Conservation (phyloP, 352 stramenopile genomes). For the Phytopythium oedochilum region DNA sequence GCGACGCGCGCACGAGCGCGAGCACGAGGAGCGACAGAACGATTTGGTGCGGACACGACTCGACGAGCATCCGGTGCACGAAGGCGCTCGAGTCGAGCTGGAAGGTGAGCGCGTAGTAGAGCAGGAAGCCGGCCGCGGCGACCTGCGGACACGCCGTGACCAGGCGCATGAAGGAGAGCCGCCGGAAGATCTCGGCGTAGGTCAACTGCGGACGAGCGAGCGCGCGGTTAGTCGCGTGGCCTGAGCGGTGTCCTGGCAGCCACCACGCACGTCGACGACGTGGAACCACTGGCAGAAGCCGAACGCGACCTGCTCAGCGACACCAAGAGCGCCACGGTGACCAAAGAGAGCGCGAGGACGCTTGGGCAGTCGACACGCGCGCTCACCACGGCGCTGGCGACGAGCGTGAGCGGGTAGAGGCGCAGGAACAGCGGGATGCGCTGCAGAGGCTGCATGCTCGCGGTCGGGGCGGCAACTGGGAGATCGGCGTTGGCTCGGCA, state of each 20-base stretch:
- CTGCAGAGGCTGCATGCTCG: background rate
- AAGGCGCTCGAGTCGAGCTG: constrained; percentile 28
- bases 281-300: constrained; percentile 54
- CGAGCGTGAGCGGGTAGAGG: constrained; percentile 32
- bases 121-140: constrained; percentile 30
- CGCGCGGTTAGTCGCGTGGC: background rate
- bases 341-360: background rate
- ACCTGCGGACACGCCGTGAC: constrained; percentile 47
- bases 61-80: constrained; percentile 39
- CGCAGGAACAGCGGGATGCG: constrained; percentile 9
- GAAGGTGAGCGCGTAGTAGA: constrained; percentile 68
- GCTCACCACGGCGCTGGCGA: constrained; percentile 18
- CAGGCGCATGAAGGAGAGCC: constrained; percentile 54
- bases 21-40: constrained; percentile 30
- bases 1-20: constrained; percentile 38
- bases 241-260: background rate
- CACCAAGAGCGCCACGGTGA: background rate
- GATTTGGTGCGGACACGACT: constrained; percentile 54
- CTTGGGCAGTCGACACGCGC: too few species aligned
- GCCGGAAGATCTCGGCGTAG: constrained; percentile 27
- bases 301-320: constrained; percentile 21
- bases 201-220: constrained; percentile 13
- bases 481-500: too few species aligned
- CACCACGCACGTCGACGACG: constrained; percentile 29
- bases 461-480: too few species aligned